These are phyloP conservation scores for Neoascochyta sp. DNA, from an alignment of 2,329 filamentous ascomycete genomes.

Conservation along the genomic window DNA sequence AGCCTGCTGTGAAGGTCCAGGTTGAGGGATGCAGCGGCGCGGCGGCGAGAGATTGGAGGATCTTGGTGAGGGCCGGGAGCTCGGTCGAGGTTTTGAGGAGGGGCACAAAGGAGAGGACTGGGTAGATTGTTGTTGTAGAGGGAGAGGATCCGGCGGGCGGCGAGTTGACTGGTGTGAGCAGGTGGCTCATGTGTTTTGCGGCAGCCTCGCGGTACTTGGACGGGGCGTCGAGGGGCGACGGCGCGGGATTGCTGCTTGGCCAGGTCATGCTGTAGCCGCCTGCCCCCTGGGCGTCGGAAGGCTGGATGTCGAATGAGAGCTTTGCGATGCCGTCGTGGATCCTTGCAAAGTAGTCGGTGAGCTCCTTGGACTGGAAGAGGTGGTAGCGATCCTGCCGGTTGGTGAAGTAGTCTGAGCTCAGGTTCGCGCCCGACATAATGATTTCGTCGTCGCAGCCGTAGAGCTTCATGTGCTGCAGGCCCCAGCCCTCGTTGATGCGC, in stretches of 20 bases:
- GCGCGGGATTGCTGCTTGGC: constrained; percentile 70
- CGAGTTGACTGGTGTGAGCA: constrained; percentile 57
- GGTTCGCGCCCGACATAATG: constrained; percentile 83
- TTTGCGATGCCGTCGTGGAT: constrained; percentile 75
- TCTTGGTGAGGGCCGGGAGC: constrained; percentile 71
- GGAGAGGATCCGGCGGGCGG: constrained; percentile 18
- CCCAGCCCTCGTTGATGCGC: constrained; percentile 97
- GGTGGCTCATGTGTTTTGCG: constrained; percentile 60
- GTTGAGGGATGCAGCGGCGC: constrained; percentile 64
- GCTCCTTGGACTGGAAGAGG: constrained; percentile 71
- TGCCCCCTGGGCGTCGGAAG: constrained; percentile 49
- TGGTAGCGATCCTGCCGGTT: constrained; percentile 95
- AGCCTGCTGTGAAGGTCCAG: constrained; percentile 97
- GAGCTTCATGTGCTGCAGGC: constrained; percentile 97
- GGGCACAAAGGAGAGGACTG: constrained; percentile 82
- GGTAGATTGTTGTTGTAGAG: constrained; percentile 65
- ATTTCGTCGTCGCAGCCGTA: constrained; percentile 95
- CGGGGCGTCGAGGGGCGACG: constrained; percentile 69
- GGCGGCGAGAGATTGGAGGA: constrained; percentile 67
- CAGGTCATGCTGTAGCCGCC: constrained; percentile 61
- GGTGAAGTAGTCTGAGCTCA: constrained; percentile 92
- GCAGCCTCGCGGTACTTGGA: constrained; percentile 66
- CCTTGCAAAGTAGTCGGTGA: constrained; percentile 77
- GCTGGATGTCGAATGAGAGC: constrained; percentile 76
- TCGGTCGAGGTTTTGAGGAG: constrained; percentile 86